phyloP scores from a whole-genome alignment of 2,329 filamentous ascomycete genomes.

The Alternaria dauci region DNA sequence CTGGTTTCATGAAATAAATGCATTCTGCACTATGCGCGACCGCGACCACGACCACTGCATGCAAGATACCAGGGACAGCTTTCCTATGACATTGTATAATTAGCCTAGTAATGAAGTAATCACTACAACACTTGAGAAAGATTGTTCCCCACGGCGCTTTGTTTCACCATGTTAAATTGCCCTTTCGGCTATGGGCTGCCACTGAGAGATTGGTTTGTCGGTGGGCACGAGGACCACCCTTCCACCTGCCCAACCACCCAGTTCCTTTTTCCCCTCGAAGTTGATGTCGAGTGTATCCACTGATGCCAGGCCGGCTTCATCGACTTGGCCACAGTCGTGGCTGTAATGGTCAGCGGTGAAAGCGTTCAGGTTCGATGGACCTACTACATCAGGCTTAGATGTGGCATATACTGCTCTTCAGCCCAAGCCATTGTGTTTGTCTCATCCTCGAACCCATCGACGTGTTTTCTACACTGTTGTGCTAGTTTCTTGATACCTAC shows the following conservation, averaged over 20 bases:
- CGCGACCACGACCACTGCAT: constrained; percentile 7
- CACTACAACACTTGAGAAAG: background rate
- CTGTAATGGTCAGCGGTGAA: constrained; percentile 17
- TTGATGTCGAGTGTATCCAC: constrained; percentile 37
- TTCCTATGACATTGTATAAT: constrained; percentile 20
- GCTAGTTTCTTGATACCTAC: constrained; percentile 41
- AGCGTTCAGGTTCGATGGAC: constrained; percentile 32
- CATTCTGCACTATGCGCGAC: constrained; percentile 30
- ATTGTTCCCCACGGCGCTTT: background rate
- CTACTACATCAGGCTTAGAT: constrained; percentile 55
- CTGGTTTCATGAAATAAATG: constrained; percentile 62
- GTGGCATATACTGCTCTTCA: constrained; percentile 46
- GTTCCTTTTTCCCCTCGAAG: constrained; percentile 29
- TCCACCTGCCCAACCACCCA: constrained; percentile 48
- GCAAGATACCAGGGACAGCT: constrained; percentile 16
- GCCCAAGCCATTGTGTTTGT: constrained; percentile 41
- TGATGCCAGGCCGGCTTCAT: constrained; percentile 28
- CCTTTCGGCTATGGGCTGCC: constrained; percentile 48
- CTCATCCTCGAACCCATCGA: constrained; percentile 36
- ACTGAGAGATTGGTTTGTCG: constrained; percentile 47
- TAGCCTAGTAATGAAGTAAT: constrained; percentile 18
- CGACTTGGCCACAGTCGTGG: constrained; percentile 38
- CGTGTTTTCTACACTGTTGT: constrained; percentile 34
- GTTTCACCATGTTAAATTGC: constrained; percentile 24
- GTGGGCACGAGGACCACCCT: constrained; percentile 53